phyloP scores from a whole-genome alignment of 257 asterid species.

The Oldenlandia corymbosa region DNA sequence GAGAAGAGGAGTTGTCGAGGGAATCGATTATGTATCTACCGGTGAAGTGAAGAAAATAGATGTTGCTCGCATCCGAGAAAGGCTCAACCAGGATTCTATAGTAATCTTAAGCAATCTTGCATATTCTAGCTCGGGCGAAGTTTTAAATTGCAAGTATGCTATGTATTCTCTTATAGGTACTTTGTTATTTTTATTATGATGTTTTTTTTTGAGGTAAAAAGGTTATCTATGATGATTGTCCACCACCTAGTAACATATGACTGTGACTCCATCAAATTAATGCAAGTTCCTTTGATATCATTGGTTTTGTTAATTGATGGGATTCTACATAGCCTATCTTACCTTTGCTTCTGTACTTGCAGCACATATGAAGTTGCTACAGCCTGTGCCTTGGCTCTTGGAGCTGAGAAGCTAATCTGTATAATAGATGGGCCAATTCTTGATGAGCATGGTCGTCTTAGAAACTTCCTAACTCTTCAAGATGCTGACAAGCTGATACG shows the following conservation, averaged over 20 bases:
- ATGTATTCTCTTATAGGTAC: conserved; percentile 52
- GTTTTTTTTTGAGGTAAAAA: conserved; percentile 8
- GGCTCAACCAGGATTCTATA: conserved; percentile 69
- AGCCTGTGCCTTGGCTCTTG: conserved; percentile 92
- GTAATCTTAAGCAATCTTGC: conserved; percentile 79
- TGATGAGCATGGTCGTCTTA: conserved; percentile 68
- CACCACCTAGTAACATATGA: background rate
- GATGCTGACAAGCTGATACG: conserved; percentile 81
- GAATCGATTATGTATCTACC: conserved; percentile 74
- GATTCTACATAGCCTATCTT: background rate
- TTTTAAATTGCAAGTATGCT: conserved; percentile 93
- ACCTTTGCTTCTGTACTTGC: conserved; percentile 23
- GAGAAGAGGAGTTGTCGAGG: conserved; percentile 93
- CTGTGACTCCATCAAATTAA: background rate
- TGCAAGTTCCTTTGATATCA: background rate
- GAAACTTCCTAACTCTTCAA: conserved; percentile 72
- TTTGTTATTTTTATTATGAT: conserved; percentile 38
- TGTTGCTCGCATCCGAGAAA: conserved; percentile 73
- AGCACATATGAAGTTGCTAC: conserved; percentile 97
- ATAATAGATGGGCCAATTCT: conserved; percentile 86
- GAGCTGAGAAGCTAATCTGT: conserved; percentile 84
- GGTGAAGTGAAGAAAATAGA: conserved; percentile 97
- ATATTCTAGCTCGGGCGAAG: conserved; percentile 95
- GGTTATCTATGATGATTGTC: background rate
- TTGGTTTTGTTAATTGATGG: background rate